phyloP scores from a whole-genome alignment of 169 alveolate species.

The Eimeria brunetti region DNA sequence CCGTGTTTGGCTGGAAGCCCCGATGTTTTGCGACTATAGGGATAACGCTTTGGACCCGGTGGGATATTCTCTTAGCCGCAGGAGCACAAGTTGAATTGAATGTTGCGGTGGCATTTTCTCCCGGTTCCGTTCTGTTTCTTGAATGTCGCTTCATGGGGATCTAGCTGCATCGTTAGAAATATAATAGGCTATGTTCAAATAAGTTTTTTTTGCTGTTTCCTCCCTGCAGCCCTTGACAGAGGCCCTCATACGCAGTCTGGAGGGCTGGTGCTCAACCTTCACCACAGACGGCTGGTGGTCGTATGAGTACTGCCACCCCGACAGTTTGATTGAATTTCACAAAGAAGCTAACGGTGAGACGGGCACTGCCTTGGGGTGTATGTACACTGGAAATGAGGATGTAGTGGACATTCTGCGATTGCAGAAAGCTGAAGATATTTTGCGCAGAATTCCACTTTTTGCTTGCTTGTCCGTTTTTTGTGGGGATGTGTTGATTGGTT shows the following conservation, averaged over 20 bases:
- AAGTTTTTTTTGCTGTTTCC: neutral
- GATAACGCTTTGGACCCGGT: slow-evolving; percentile 59
- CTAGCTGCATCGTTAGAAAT: no score
- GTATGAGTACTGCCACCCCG: slow-evolving; percentile 79
- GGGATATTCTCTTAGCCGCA: neutral
- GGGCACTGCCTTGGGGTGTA: neutral
- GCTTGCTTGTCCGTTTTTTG: no score
- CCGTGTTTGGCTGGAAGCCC: slow-evolving; percentile 73
- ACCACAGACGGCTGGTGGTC: slow-evolving; percentile 71
- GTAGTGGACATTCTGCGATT: neutral
- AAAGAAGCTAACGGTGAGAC: slow-evolving; percentile 37
- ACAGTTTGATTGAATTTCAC: slow-evolving; percentile 61
- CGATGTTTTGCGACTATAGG: slow-evolving; percentile 78
- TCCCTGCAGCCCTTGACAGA: slow-evolving; percentile 66
- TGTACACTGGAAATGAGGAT: neutral
- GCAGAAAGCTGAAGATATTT: neutral
- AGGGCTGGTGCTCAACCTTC: slow-evolving; percentile 80
- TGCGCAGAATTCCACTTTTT: no score
- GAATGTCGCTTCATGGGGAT: neutral
- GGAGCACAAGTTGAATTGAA: no score
- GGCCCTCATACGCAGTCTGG: slow-evolving; percentile 66
- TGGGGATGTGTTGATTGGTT: no score
- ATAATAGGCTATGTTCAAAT: no score
- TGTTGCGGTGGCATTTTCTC: neutral
- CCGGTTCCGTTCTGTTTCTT: neutral